Evolutionary conservation across 1,284 basidiomycete species (phyloP), one percentile per base, ranked within the genome.

Genomic region (Fistulinella cinereoalba): DNA sequence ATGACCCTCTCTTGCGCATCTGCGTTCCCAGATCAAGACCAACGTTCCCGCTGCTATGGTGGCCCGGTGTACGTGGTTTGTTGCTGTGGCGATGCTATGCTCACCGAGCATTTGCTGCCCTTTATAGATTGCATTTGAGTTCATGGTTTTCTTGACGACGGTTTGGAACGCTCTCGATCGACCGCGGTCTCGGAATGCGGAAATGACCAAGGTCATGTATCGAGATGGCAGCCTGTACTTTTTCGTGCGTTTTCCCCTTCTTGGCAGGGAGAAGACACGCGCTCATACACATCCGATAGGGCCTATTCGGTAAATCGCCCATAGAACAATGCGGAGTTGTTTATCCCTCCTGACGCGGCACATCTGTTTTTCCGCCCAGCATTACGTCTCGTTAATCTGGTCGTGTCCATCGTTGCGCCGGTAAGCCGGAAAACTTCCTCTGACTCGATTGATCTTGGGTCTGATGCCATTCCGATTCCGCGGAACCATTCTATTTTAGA

Each of bases 171-270:
- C 69, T 3, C 45, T 71, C 16, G 56, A 60, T 39, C 57, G 54
- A 22, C 68, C 70, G 16, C 62, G 67, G 18, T 38, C 49, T 1
- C 43, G 52, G 6, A 49, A 62, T 27, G 51, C 34, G 3, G 43
- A 50, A 15, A 52, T 73, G 37, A 33, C 61, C 11, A 48, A 54
- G 19, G 44, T 61, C 28, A 54, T 74, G 33, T 64, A 66, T 36
- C 55, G 62, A 11, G 71, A 74, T 42, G 70, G 71, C 0, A 56
- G 69, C 24, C 22, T 58, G 21, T 70, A 69, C 39, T 71, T 75
- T 41, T 34, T 72, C 10, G 72, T 74, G 46, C 53, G 71, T 55
- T 37, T 37, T 32, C 8, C n/a, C 24, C 3, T 45, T 42, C 6
- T 41, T 50, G 28, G 40, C 31, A 8, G 15, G 29, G 28, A 23